Base-by-base conservation (phyloP, 1,284 basidiomycete species). In the Puccinia novopanici region DNA sequence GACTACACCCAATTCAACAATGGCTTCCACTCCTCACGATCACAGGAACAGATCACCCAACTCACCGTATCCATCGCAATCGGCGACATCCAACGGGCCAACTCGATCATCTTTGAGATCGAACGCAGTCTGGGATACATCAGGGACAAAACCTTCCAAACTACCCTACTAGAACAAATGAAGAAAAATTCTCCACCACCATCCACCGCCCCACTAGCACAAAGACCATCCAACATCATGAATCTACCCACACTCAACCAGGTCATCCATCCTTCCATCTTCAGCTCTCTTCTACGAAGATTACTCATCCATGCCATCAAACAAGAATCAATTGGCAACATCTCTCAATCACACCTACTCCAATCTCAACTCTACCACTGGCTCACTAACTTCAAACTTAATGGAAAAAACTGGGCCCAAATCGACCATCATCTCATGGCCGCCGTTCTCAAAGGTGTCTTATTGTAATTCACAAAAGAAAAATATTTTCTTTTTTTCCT, bases 381-480 rank as follows among this genome's bases (percentile, higher is more conserved):
- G 76, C 42, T 79, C 27, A 9, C 50, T 40, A 79, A 79, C 55
- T 79, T 79, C 34, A 57, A 68, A n/a, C 50, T 57, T 45, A 79
- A 79, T 61, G 67, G 76, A 4, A 19, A 4, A 0, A n/a, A 72
- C 22, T 79, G 76, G 76, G 65, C 67, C n/a, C 67, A 79, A 22
- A 34, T 79, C 34, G 76, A 79, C 45, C 76, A 79, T 34, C 76
- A 79, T 63, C 50, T 79, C 37, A 55, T 79, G 52, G 76, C 76
- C 13, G 76, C 67, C 30, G 76, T 79, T 45, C 52, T 79, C 52
- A 79, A 79, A 63, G 76, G 76, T 59, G 76, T 79, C 67, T 67
- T 79, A 65, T 72, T 70, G 76, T 79, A 71, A 57, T 57, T 74
- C 54, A 42, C 72, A 54, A 67, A 6, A 42, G n/a, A 76, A n/a